Evolutionary conservation across 257 asterid species (phyloP), one percentile per base, ranked within the genome.

Genomic region (Salvia miltiorrhiza): DNA sequence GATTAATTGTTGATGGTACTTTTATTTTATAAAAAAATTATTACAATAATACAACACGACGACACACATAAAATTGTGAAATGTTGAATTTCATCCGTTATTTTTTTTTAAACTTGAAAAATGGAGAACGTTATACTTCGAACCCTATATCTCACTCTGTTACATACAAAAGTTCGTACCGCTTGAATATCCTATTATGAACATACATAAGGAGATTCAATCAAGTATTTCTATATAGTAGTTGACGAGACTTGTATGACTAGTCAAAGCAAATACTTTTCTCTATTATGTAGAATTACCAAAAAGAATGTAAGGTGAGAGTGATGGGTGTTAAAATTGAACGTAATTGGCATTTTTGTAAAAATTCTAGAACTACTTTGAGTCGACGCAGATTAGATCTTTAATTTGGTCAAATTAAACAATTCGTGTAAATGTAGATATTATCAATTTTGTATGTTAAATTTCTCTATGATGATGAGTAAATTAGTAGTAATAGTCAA

Each of bases 261-360:
- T 23, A 41, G 65, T 68, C 64, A 39, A 54, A 54, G 44, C 30
- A 55, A 40, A 9, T 44, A 68, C 45, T 14, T 40, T 48, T 68
- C 9, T 26, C 32, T 39, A 61, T 8, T 8, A 23, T 12, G 9
- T 50, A 3, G 28, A 6, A 37, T 7, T 49, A 21, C 39, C 9
- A 33, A 1, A 67, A 23, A 53, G 11, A 14, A 53, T 21, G 52
- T 37, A 19, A 21, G 13, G 50, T 12, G 39, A 20, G 5, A 50
- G 7, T 20, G 50, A 26, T 55, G 72, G 19, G 72, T 26, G 49
- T 6, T 32, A 23, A 39, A 16, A 48, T 16, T 17, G 24, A 41
- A 30, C 5, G 33, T 65, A 32, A 4, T 32, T 49, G 49, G 61
- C 48, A 65, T 52, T 67, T 32, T 21, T 20, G 52, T 17, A 53